Percentiles rank a stretch among this genome's conserved stretches.
Conservation (phyloP, 2,329 filamentous ascomycete genomes). For the Phoma sp. region DNA sequence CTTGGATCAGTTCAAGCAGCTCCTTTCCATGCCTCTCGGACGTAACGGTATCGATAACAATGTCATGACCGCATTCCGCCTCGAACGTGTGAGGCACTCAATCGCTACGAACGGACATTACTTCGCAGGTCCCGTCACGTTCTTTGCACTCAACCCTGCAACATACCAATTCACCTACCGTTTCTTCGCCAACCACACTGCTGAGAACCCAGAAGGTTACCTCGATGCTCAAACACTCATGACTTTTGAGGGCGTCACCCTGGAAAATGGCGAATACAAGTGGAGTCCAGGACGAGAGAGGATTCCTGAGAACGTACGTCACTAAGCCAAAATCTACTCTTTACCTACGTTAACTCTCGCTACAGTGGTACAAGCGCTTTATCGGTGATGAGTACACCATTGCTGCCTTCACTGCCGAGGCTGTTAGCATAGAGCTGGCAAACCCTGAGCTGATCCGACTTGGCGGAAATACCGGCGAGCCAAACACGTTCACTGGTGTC, state of each 20-base stretch:
- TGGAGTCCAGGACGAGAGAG: constrained; percentile 47
- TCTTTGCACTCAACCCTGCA: constrained; percentile 10
- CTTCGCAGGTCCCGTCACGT: constrained; percentile 2
- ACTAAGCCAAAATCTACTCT: not conserved
- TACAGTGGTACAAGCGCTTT: constrained; percentile 38
- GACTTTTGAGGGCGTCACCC: constrained; percentile 48
- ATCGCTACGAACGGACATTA: constrained; percentile 2
- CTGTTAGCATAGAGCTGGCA: constrained; percentile 11
- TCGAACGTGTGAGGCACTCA: constrained; percentile 1
- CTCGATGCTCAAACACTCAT: constrained; percentile 49
- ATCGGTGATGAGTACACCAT: constrained; percentile 12
- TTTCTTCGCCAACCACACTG: constrained; percentile 48
- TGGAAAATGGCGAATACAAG: constrained; percentile 35
- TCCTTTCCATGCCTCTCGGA: constrained; percentile 7
- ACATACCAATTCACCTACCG: constrained; percentile 16
- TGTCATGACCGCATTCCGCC: constrained; percentile 10
- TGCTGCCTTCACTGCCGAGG: constrained; percentile 16
- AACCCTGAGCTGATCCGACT: constrained; percentile 42
- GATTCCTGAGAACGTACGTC: constrained; percentile 48
- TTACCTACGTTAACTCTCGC: not conserved
- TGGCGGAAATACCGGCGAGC: constrained; percentile 46
- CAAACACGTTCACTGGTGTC: constrained; percentile 45
- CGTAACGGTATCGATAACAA: constrained; percentile 5
- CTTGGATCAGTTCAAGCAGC: constrained; percentile 3
- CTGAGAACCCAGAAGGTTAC: constrained; percentile 45